Percentiles rank a stretch among this genome's conserved stretches.
Evolutionary conservation across 2,329 filamentous ascomycete genomes (phyloP).

Genomic region (Karstenula rhodostoma): DNA sequence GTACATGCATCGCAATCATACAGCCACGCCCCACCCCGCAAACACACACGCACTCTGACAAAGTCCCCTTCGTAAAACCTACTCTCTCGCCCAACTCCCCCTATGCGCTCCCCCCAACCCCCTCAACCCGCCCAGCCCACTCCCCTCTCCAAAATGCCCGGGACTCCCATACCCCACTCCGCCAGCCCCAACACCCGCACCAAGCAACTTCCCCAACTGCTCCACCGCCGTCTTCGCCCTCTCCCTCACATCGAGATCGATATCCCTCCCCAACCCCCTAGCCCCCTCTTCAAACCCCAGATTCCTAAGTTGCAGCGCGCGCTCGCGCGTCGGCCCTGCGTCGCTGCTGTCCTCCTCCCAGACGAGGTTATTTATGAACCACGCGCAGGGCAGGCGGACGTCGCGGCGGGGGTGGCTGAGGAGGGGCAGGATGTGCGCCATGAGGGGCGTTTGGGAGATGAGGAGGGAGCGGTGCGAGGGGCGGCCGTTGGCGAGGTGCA

Average conservation of each 20-base stretch:
- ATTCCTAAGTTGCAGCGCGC: slow-evolving; percentile 73
- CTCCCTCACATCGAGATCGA: slow-evolving; percentile 82
- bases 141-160: slow-evolving; percentile 10
- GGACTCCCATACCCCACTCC: slow-evolving; percentile 6
- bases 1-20: too few species aligned
- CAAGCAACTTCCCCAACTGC: slow-evolving; percentile 56
- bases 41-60: too few species aligned
- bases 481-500: slow-evolving; percentile 85
- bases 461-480: slow-evolving; percentile 74
- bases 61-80: neutral
- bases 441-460: slow-evolving; percentile 76
- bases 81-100: slow-evolving; percentile 16
- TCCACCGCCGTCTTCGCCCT: slow-evolving; percentile 80
- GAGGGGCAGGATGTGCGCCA: slow-evolving; percentile 76
- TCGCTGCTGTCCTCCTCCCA: slow-evolving; percentile 81
- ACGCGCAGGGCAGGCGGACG: slow-evolving; percentile 80
- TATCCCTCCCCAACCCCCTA: slow-evolving; percentile 71
- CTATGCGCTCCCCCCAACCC: slow-evolving; percentile 18
- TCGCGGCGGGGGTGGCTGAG: slow-evolving; percentile 76
- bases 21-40: too few species aligned
- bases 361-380: slow-evolving; percentile 85
- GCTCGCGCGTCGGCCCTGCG: slow-evolving; percentile 67
- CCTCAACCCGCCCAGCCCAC: slow-evolving; percentile 14
- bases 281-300: slow-evolving; percentile 73
- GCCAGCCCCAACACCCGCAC: slow-evolving; percentile 13